These are phyloP conservation scores for Cryphonectria naterciae DNA, from an alignment of 2,329 filamentous ascomycete genomes.

Conservation along the genomic window DNA sequence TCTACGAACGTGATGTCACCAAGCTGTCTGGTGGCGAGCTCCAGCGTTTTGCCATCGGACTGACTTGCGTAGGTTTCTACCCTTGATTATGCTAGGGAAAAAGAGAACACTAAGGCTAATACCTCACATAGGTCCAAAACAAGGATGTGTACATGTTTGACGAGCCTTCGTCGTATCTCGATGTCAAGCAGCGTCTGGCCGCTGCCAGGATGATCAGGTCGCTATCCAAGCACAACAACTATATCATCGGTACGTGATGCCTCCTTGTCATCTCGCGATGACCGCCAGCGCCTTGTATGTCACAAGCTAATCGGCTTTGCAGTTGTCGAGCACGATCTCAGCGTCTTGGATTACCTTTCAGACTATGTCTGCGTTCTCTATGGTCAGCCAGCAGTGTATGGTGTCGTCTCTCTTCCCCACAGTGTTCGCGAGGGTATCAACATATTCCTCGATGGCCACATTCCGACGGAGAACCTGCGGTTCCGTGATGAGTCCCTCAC, in stretches of 20 bases:
- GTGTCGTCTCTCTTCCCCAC: constrained; percentile 93
- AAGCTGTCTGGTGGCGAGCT: constrained; percentile 95
- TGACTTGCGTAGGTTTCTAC: constrained; percentile 69
- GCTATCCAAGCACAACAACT: constrained; percentile 85
- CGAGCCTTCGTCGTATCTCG: constrained; percentile 96
- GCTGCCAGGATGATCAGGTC: constrained; percentile 92
- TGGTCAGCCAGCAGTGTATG: constrained; percentile 92
- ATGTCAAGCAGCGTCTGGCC: constrained; percentile 97
- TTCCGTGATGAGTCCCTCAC: constrained; percentile 97
- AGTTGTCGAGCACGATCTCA: constrained; percentile 98
- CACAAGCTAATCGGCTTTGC: not conserved
- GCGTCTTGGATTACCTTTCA: constrained; percentile 96
- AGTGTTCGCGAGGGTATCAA: constrained; percentile 99
- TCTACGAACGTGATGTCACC: constrained; percentile 88
- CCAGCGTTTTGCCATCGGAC: constrained; percentile 95
- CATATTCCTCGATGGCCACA: constrained; percentile 91
- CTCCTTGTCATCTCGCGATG: not conserved
- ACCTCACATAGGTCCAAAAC: constrained; percentile 25
- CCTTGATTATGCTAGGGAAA: not conserved
- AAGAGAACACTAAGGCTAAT: constrained; percentile 1
- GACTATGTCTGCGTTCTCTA: constrained; percentile 98
- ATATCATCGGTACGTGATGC: constrained; percentile 68
- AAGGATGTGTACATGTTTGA: constrained; percentile 86
- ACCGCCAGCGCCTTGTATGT: too few relatives aligned
- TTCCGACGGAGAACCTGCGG: constrained; percentile 96